Evolutionary conservation across 352 stramenopile species (phyloP).

Genomic region (Pythium guiyangense): DNA sequence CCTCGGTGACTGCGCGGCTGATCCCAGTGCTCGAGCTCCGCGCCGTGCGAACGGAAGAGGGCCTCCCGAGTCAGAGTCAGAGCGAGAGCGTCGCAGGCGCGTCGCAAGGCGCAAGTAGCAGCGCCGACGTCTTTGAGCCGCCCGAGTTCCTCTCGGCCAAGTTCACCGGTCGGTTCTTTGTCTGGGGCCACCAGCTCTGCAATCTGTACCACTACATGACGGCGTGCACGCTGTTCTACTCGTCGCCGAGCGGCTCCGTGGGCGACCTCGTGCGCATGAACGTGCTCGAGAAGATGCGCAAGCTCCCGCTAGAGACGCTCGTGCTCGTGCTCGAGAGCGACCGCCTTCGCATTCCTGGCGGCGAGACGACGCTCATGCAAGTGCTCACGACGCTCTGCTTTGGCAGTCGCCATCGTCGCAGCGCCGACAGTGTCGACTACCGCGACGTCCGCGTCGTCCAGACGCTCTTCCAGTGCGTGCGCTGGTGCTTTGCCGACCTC

Average conservation of each 20-base stretch:
- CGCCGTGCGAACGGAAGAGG: not conserved
- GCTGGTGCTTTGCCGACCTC: conserved; percentile 58
- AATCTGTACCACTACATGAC: conserved; percentile 71
- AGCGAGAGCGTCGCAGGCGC: conserved; percentile 2
- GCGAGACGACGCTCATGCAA: conserved; percentile 44
- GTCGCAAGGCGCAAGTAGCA: not conserved
- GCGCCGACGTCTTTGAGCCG: not conserved
- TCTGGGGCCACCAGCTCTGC: conserved; percentile 59
- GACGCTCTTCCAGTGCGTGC: conserved; percentile 51
- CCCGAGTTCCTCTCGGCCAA: conserved; percentile 18
- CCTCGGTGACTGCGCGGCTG: conserved; percentile 1
- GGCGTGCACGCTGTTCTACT: conserved; percentile 59
- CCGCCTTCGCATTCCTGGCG: conserved; percentile 42
- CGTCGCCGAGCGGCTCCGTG: conserved; percentile 19
- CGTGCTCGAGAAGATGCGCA: conserved; percentile 29
- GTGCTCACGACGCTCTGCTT: conserved; percentile 44
- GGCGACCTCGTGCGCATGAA: conserved; percentile 3
- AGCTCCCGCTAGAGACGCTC: conserved; percentile 56
- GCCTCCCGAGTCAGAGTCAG: conserved; percentile 5
- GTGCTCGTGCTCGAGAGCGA: conserved; percentile 57
- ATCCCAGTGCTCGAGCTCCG: not conserved
- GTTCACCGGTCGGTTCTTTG: conserved; percentile 30
- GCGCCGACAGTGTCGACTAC: conserved; percentile 3
- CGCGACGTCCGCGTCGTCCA: conserved; percentile 33
- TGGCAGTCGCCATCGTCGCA: conserved; percentile 10